Evolutionary conservation across 2,329 filamentous ascomycete genomes (phyloP).

Genomic region (Pseudogymnoascus sp.): DNA sequence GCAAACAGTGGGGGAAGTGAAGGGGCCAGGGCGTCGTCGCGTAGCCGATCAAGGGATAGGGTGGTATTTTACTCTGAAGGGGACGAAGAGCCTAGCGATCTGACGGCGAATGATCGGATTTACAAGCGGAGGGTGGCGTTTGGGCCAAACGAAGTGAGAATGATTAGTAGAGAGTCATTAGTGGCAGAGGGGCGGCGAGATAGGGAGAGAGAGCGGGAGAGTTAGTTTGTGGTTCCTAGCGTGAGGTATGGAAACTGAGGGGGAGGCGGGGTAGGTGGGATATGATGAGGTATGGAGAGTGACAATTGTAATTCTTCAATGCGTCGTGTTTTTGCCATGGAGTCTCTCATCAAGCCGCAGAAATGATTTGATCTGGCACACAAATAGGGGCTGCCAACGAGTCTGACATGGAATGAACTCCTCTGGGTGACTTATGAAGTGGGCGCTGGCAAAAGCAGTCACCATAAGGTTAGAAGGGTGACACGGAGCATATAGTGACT

Average conservation of each 20-base stretch:
- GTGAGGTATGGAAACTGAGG: neutral
- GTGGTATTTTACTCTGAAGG: neutral
- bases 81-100: neutral
- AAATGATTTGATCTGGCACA: no score
- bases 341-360: no score
- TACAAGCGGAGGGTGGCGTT: neutral
- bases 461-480: no score
- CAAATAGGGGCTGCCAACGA: no score
- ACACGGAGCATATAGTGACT: neutral
- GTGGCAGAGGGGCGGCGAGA: neutral
- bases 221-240: neutral
- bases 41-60: neutral
- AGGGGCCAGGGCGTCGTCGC: neutral
- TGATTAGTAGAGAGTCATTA: neutral
- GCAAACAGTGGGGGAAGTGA: neutral
- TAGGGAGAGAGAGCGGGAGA: neutral
- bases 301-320: neutral
- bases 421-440: no score
- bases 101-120: conserved; percentile 7
- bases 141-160: neutral
- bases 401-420: no score
- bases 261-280: neutral
- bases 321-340: neutral
- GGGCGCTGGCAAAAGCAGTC: no score
- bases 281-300: neutral